These are phyloP conservation scores for Polytrichum commune DNA, from an alignment of 225 moss, liverwort and hornwort species.

Conservation along the genomic window DNA sequence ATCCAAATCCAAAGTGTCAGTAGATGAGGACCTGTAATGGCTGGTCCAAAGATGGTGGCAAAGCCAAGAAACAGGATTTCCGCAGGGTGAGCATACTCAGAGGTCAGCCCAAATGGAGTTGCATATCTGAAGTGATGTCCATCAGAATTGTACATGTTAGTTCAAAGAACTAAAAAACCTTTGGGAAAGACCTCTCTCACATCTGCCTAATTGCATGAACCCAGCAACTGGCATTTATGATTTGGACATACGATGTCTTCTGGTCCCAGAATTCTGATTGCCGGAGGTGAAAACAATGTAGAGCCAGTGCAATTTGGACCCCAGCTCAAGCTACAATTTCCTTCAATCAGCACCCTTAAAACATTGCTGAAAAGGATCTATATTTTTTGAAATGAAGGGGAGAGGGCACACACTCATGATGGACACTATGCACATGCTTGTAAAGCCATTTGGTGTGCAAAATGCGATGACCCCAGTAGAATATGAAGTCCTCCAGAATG, in stretches of 20 bases:
- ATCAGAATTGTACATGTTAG: no score
- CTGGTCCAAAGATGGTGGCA: slow-evolving; percentile 41
- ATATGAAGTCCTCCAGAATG: slow-evolving; percentile 54
- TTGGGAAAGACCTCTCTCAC: no score
- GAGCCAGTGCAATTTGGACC: no score
- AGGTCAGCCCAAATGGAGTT: slow-evolving; percentile 69
- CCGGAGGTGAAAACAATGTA: no score
- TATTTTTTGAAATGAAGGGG: neutral
- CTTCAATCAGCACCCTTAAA: no score
- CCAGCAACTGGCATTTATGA: no score
- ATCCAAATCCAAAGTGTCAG: slow-evolving; percentile 41
- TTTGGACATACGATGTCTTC: no score
- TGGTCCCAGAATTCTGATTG: no score
- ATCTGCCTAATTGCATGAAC: no score
- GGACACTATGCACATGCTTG: slow-evolving; percentile 50
- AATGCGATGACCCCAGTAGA: slow-evolving; percentile 51
- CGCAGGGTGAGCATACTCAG: slow-evolving; percentile 68
- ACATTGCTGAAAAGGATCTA: no score
- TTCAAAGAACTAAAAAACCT: no score
- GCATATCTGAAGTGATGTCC: slow-evolving; percentile 42
- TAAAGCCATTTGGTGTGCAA: slow-evolving; percentile 67
- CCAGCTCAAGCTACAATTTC: no score
- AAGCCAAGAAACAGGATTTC: slow-evolving; percentile 53
- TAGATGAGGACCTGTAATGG: slow-evolving; percentile 33
- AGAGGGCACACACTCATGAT: slow-evolving; percentile 46